Percentiles rank a stretch among this genome's conserved stretches.
Conservation (phyloP, 345 rosid species). For the Draba incana region DNA sequence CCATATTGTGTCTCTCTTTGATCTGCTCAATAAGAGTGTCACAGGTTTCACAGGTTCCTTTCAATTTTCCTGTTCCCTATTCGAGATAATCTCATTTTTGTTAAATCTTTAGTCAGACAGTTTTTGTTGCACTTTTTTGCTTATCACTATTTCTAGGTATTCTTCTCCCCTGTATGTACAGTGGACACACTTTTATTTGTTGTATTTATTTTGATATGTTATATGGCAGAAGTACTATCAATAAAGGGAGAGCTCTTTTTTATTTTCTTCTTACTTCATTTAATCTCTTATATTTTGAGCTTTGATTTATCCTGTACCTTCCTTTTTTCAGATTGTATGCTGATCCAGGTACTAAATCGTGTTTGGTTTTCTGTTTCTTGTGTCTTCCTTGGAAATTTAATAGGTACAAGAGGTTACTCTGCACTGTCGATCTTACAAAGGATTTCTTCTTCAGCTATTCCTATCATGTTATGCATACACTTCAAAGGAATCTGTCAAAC, state of each 20-base stretch:
- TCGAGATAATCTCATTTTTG: conserved; percentile 31
- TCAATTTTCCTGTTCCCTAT: conserved; percentile 28
- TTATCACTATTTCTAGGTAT: conserved; percentile 52
- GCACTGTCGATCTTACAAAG: conserved; percentile 89
- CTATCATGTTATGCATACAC: conserved; percentile 78
- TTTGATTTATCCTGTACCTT: conserved; percentile 36
- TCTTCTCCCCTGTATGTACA: conserved; percentile 63
- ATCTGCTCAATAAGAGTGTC: conserved; percentile 40
- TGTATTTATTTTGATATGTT: conserved; percentile 59
- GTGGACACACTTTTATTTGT: conserved; percentile 62
- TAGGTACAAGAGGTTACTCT: conserved; percentile 97
- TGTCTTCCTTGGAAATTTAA: conserved; percentile 44
- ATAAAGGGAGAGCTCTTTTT: conserved; percentile 53
- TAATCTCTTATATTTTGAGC: conserved; percentile 27
- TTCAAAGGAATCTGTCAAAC: conserved; percentile 70
- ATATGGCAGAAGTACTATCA: conserved; percentile 67
- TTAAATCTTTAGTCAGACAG: conserved; percentile 34
- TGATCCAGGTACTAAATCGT: conserved; percentile 43
- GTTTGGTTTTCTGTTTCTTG: conserved; percentile 36
- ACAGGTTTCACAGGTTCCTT: conserved; percentile 41
- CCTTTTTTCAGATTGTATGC: conserved; percentile 20
- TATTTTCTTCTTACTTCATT: conserved; percentile 35
- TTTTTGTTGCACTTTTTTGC: conserved; percentile 49
- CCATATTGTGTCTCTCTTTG: conserved; percentile 38
- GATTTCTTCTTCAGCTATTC: conserved; percentile 99